Evolutionary conservation across 2,329 filamentous ascomycete genomes (phyloP).

Genomic region (Sporothrix schenckii): DNA sequence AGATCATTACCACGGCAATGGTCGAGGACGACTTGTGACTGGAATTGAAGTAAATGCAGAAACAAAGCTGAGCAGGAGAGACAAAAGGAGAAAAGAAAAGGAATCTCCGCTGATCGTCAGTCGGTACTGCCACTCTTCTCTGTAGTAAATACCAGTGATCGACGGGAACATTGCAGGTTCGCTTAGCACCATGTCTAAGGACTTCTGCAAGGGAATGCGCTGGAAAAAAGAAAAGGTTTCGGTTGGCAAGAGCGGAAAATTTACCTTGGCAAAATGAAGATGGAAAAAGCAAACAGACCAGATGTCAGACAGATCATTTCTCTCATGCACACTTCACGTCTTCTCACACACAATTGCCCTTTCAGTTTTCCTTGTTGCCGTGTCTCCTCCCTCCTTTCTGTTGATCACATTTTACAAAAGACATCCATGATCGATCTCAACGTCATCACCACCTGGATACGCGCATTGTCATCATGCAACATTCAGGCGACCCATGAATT

Average conservation of each 20-base stretch:
- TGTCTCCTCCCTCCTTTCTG: background rate
- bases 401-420: constrained; percentile 23
- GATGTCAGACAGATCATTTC: constrained; percentile 16
- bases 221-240: constrained; percentile 6
- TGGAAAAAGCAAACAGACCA: background rate
- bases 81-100: background rate
- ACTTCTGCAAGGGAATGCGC: constrained; percentile 9
- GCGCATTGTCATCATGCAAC: constrained; percentile 11
- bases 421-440: constrained; percentile 8
- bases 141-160: background rate
- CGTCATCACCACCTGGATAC: background rate
- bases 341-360: background rate
- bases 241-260: background rate
- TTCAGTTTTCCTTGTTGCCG: background rate
- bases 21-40: no score
- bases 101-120: background rate
- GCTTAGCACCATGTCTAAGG: background rate
- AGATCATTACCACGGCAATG: no score
- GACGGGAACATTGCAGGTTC: constrained; percentile 4
- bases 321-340: constrained; percentile 5
- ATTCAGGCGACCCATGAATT: background rate
- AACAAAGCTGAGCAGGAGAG: no score
- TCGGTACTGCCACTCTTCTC: background rate
- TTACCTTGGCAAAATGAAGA: background rate
- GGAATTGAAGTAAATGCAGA: background rate